Percentiles rank a stretch among this genome's conserved stretches.
Conservation (phyloP, 2,329 filamentous ascomycete genomes). For the Exophiala alcalophila region DNA sequence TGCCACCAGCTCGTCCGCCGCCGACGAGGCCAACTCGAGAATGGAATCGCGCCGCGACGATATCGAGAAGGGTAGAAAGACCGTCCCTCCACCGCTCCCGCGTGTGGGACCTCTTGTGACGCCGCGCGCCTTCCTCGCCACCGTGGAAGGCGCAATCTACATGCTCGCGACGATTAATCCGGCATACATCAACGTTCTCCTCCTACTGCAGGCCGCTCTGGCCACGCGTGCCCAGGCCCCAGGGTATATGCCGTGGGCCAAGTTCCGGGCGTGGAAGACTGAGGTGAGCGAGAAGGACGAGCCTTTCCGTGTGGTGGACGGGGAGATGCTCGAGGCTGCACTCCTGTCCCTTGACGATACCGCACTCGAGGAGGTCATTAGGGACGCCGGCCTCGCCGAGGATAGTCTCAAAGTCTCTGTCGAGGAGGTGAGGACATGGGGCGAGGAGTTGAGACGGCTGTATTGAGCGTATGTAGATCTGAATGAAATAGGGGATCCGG, state of each 20-base stretch:
- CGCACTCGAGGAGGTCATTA: slow-evolving; percentile 53
- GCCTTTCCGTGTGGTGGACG: slow-evolving; percentile 86
- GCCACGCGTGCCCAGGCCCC: slow-evolving; percentile 64
- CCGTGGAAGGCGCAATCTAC: slow-evolving; percentile 88
- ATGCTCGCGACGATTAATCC: slow-evolving; percentile 74
- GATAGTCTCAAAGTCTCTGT: slow-evolving; percentile 24
- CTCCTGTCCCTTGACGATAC: slow-evolving; percentile 71
- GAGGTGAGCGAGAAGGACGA: slow-evolving; percentile 67
- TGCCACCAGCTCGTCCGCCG: not conserved
- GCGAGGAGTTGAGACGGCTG: slow-evolving; percentile 29
- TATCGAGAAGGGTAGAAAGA: not conserved
- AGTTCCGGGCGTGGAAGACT: slow-evolving; percentile 79
- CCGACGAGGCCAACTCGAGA: not conserved
- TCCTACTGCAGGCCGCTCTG: slow-evolving; percentile 73
- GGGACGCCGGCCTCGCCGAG: slow-evolving; percentile 34
- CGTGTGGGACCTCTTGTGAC: slow-evolving; percentile 61
- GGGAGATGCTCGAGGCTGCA: slow-evolving; percentile 74
- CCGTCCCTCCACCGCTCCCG: not conserved
- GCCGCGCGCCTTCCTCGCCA: slow-evolving; percentile 83
- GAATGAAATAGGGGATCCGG: too few relatives aligned
- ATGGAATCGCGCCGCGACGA: not conserved
- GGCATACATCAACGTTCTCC: slow-evolving; percentile 71
- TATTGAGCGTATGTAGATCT: too few relatives aligned
- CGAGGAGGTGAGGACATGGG: slow-evolving; percentile 25
- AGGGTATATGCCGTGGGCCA: slow-evolving; percentile 71